Percentiles rank a stretch among this genome's conserved stretches.
Conservation (phyloP, 768 basidiomycete species). For the Saitozyma podzolica region DNA sequence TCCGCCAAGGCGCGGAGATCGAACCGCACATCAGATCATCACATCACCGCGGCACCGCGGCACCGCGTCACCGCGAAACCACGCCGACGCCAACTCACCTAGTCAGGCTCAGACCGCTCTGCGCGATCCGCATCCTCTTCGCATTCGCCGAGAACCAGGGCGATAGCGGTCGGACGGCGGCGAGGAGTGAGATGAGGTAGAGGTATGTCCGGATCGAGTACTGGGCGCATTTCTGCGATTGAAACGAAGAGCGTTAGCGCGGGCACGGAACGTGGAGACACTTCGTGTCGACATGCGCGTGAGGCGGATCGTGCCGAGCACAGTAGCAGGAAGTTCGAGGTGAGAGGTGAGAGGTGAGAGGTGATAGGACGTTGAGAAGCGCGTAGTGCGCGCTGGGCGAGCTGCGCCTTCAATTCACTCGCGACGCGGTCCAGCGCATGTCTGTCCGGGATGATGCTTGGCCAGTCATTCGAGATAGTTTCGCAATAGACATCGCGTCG, state of each 20-base stretch:
- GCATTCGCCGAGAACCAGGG: constrained; percentile 33
- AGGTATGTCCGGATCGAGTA: constrained; percentile 46
- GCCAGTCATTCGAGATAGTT: no score
- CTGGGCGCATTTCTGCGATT: constrained; percentile 43
- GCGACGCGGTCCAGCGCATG: no score
- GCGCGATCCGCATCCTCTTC: constrained; percentile 32
- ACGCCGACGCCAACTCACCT: constrained; percentile 23
- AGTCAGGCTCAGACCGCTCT: constrained; percentile 37
- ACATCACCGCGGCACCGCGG: not conserved
- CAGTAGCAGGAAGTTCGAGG: no score
- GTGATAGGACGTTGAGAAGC: no score
- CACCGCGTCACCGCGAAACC: not conserved
- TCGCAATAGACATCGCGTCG: no score
- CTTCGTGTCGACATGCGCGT: no score
- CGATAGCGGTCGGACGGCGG: constrained; percentile 29
- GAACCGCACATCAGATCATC: not conserved
- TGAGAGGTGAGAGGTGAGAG: no score
- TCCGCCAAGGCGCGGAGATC: no score
- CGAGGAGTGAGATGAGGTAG: constrained; percentile 38
- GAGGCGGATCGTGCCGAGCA: no score
- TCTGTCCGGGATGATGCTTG: no score
- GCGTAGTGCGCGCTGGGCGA: no score
- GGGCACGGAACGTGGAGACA: not conserved
- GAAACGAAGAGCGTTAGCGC: not conserved
- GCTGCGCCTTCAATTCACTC: no score